Conservation (phyloP, 1,139 yeast genomes). For the Pichia sp. region DNA sequence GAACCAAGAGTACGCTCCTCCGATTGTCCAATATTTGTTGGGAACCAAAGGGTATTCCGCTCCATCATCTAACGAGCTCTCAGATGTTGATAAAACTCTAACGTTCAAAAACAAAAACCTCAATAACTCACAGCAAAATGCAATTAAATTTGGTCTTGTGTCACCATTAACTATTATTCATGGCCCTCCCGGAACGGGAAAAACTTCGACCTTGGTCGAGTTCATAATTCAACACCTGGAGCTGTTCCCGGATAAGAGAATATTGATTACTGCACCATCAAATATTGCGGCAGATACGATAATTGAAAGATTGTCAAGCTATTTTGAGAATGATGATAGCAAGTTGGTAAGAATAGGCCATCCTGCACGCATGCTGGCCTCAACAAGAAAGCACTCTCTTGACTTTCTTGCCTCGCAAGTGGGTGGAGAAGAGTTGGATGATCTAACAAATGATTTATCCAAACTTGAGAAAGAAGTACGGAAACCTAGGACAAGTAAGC, state of each 20-base stretch:
- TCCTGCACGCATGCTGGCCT: constrained; percentile 75
- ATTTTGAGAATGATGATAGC: constrained; percentile 32
- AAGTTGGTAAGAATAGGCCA: constrained; percentile 80
- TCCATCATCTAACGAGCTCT: constrained; percentile 13
- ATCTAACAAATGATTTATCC: constrained; percentile 53
- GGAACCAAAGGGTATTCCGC: constrained; percentile 37
- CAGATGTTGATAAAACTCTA: constrained; percentile 17
- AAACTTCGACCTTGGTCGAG: constrained; percentile 85
- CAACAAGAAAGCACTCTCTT: constrained; percentile 66
- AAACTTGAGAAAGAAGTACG: constrained; percentile 53
- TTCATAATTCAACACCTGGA: constrained; percentile 67
- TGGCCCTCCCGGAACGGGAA: constrained; percentile 81
- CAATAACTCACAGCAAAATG: constrained; percentile 70
- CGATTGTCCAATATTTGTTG: constrained; percentile 41
- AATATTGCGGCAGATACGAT: constrained; percentile 94
- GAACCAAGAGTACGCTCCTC: constrained; percentile 11
- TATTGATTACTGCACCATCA: constrained; percentile 92
- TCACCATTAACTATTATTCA: constrained; percentile 54
- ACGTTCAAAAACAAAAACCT: constrained; percentile 48
- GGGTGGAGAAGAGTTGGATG: constrained; percentile 60
- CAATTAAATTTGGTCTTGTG: constrained; percentile 46
- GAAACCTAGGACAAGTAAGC: constrained; percentile 46
- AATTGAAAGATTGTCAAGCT: constrained; percentile 61
- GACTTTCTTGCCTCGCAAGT: constrained; percentile 63
- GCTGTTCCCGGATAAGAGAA: constrained; percentile 42